These are phyloP conservation scores for Oxytropis ochrocephala DNA, from an alignment of 306 rosid genomes.

Conservation along the genomic window DNA sequence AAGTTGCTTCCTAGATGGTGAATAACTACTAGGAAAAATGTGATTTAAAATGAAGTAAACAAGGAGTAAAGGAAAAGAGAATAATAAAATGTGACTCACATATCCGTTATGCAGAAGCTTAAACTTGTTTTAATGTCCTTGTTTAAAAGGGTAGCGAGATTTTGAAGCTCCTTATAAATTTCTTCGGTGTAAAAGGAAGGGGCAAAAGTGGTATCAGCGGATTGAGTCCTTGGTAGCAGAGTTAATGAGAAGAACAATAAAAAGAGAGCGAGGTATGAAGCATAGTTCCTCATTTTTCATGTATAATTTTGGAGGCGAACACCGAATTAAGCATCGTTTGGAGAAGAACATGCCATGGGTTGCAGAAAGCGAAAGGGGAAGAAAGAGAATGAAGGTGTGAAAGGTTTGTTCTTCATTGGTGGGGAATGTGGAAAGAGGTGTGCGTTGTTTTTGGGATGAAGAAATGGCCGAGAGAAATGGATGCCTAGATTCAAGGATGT, in stretches of 20 bases:
- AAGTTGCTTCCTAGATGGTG: not conserved
- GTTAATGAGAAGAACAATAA: constrained; percentile 6
- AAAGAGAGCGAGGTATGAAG: not conserved
- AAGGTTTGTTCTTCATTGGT: not conserved
- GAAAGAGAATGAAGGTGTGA: not conserved
- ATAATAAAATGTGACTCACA: constrained; percentile 32
- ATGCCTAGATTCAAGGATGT: constrained; percentile 50
- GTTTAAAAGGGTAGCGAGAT: constrained; percentile 35
- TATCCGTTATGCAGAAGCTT: constrained; percentile 63
- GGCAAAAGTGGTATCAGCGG: constrained; percentile 25
- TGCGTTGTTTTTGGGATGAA: constrained; percentile 31
- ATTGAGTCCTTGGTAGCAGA: constrained; percentile 20
- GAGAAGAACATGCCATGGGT: not conserved
- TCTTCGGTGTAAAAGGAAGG: constrained; percentile 31
- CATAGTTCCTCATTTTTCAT: constrained; percentile 33
- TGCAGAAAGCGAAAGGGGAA: not conserved
- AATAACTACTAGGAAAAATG: not conserved
- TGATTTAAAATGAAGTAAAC: not conserved
- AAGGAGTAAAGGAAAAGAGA: not conserved
- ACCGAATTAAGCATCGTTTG: constrained; percentile 19
- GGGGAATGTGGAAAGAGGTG: constrained; percentile 10
- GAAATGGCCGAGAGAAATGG: constrained; percentile 60
- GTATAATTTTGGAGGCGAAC: constrained; percentile 8
- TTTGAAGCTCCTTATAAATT: constrained; percentile 36
- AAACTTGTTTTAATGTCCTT: constrained; percentile 34